A percentile compares a stretch with the other conserved stretches of the same genome.
Evolutionary conservation across 257 asterid genomes (phyloP).

Genomic region (Coffea canephora): DNA sequence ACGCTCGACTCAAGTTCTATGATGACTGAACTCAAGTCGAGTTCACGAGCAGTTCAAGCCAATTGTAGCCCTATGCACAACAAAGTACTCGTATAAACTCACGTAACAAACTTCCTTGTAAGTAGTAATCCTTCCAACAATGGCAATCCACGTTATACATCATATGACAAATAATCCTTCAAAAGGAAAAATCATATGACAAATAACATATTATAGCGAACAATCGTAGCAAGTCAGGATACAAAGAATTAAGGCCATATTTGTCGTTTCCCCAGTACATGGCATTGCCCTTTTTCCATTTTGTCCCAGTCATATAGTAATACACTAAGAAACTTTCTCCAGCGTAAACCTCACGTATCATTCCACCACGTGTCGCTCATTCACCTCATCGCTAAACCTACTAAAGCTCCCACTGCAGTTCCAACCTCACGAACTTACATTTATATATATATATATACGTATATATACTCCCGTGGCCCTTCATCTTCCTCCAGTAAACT

Average conservation of each 20-base stretch:
- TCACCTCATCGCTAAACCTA: constrained; percentile 29
- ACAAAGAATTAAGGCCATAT: background rate
- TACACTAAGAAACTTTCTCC: background rate
- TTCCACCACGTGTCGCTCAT: constrained; percentile 53
- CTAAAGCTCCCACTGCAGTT: background rate
- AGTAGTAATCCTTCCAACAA: background rate
- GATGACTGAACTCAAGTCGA: too few relatives aligned
- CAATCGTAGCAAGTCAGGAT: background rate
- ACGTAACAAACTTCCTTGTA: background rate
- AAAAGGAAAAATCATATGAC: too few relatives aligned
- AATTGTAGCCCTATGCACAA: too few relatives aligned
- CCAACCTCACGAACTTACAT: constrained; percentile 10
- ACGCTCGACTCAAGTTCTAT: too few relatives aligned
- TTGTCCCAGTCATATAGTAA: background rate
- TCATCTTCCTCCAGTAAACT: background rate
- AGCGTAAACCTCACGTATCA: constrained; percentile 44
- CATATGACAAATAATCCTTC: too few relatives aligned
- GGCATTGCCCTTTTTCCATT: constrained; percentile 9
- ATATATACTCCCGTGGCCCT: background rate
- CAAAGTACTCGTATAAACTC: too few relatives aligned
- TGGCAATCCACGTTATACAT: too few relatives aligned
- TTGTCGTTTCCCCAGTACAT: constrained; percentile 6
- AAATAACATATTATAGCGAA: too few relatives aligned
- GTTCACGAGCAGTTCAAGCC: too few relatives aligned
- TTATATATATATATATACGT: constrained; percentile 11